A percentile compares a stretch with the other conserved stretches of the same genome.
Evolutionary conservation across 495 filamentous ascomycete genomes (phyloP).

Genomic region (Venustampulla echinocandica): DNA sequence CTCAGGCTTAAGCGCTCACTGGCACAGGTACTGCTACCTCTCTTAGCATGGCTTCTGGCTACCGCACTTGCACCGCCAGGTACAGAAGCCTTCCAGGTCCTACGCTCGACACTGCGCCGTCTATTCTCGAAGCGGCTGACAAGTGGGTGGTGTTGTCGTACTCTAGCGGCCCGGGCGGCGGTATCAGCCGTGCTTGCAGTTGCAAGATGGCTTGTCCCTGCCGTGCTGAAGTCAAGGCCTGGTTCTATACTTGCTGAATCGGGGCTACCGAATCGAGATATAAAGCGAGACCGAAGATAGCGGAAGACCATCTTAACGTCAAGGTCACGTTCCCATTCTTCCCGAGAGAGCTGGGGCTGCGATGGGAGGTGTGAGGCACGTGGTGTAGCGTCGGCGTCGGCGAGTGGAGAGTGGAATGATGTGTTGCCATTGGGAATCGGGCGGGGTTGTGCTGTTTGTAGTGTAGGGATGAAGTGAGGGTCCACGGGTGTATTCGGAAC

Average conservation of each 20-base stretch:
- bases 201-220: slow-evolving; percentile 30
- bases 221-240: slow-evolving; percentile 28
- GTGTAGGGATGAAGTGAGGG: slow-evolving; percentile 37
- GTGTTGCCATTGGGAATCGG: slow-evolving; percentile 11
- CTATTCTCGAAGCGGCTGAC: slow-evolving; percentile 36
- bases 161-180: slow-evolving; percentile 69
- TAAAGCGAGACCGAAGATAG: slow-evolving; percentile 71
- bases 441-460: slow-evolving; percentile 25
- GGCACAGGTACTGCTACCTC: slow-evolving; percentile 60
- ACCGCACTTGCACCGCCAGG: slow-evolving; percentile 27
- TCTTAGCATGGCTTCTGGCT: slow-evolving; percentile 31
- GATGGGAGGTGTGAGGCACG: no score
- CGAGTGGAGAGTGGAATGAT: background rate
- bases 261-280: slow-evolving; percentile 25
- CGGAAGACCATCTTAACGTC: slow-evolving; percentile 84
- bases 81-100: slow-evolving; percentile 42
- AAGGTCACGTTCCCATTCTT: slow-evolving; percentile 84
- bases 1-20: slow-evolving; percentile 52
- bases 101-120: slow-evolving; percentile 36
- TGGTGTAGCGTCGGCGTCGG: slow-evolving; percentile 19
- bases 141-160: slow-evolving; percentile 79
- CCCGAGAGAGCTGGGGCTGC: slow-evolving; percentile 38
- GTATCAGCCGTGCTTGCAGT: slow-evolving; percentile 51
- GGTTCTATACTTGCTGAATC: slow-evolving; percentile 28
- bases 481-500: no score